A percentile compares a stretch with the other conserved stretches of the same genome.
phyloP scores from a whole-genome alignment of 768 basidiomycete species.

The Termitomyces sp. region DNA sequence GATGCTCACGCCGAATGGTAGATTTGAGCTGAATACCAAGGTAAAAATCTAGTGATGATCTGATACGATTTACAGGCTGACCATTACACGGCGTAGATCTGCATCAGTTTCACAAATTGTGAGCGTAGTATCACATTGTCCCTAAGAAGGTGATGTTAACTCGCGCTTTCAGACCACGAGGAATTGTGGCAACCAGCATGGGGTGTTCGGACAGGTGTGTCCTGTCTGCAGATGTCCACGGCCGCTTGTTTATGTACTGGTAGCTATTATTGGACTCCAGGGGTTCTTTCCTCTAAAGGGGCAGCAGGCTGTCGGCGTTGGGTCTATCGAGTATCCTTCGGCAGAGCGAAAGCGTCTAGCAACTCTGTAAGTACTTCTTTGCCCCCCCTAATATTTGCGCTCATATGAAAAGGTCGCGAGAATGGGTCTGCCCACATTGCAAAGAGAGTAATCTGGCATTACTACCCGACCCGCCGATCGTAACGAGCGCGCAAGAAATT shows the following conservation, averaged over 20 bases:
- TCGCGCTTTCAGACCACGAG: slow-evolving; percentile 69
- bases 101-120: slow-evolving; percentile 93
- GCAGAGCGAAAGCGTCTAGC: slow-evolving; percentile 79
- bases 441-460: slow-evolving; percentile 61
- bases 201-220: slow-evolving; percentile 90
- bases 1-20: slow-evolving; percentile 95
- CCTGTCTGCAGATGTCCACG: not conserved
- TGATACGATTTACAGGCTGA: not conserved
- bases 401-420: slow-evolving; percentile 57
- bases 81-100: slow-evolving; percentile 52
- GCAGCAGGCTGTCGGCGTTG: slow-evolving; percentile 82
- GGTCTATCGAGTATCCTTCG: slow-evolving; percentile 78
- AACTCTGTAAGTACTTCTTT: slow-evolving; percentile 49
- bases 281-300: slow-evolving; percentile 89
- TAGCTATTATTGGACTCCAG: slow-evolving; percentile 85
- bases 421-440: slow-evolving; percentile 79
- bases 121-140: slow-evolving; percentile 23
- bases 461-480: slow-evolving; percentile 61
- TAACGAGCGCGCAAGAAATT: not conserved
- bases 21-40: slow-evolving; percentile 95
- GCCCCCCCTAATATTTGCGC: slow-evolving; percentile 3
- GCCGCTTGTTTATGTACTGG: not conserved
- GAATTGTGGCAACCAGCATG: slow-evolving; percentile 98
- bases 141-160: slow-evolving; percentile 6
- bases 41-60: slow-evolving; percentile 32